Evolutionary conservation across 805 yeast genomes (phyloP).

Genomic region (Hanseniaspora hatyaiensis): DNA sequence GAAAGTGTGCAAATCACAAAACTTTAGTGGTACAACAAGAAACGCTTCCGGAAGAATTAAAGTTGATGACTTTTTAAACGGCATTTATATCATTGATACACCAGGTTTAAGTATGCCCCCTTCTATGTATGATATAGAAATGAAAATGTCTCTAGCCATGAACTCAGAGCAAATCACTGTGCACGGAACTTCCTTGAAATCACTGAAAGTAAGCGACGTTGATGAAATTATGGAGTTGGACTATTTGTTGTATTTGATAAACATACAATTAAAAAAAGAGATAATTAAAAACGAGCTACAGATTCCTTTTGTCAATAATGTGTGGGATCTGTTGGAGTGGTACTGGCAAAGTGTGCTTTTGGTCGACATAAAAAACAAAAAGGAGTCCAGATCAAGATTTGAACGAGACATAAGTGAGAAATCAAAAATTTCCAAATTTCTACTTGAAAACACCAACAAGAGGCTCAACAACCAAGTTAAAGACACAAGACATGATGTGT

Average conservation of each 20-base stretch:
- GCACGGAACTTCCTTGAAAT: slow-evolving; percentile 6
- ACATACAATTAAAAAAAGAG: slow-evolving; percentile 35
- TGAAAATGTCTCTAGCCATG: slow-evolving; percentile 13
- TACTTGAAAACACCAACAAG: neutral
- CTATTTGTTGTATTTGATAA: slow-evolving; percentile 55
- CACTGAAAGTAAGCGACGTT: neutral
- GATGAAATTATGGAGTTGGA: slow-evolving; percentile 31
- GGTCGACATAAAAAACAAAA: neutral
- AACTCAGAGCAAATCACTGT: slow-evolving; percentile 13
- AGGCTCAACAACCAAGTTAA: neutral
- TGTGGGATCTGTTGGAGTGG: slow-evolving; percentile 11
- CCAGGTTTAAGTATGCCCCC: slow-evolving; percentile 83
- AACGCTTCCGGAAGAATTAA: slow-evolving; percentile 64
- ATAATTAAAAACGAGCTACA: slow-evolving; percentile 34
- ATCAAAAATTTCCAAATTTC: neutral
- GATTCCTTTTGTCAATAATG: slow-evolving; percentile 11
- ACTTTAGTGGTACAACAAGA: slow-evolving; percentile 82
- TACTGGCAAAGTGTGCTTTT: slow-evolving; percentile 9
- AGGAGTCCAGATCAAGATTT: neutral
- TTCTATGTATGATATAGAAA: slow-evolving; percentile 3
- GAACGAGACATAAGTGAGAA: neutral
- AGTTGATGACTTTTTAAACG: slow-evolving; percentile 44
- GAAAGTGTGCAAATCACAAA: slow-evolving; percentile 77
- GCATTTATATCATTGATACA: slow-evolving; percentile 67
- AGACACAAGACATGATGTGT: slow-evolving; percentile 8